These are phyloP conservation scores for Parasarocladium wereldwijsianum DNA, from an alignment of 2,329 filamentous ascomycete genomes.

Conservation along the genomic window DNA sequence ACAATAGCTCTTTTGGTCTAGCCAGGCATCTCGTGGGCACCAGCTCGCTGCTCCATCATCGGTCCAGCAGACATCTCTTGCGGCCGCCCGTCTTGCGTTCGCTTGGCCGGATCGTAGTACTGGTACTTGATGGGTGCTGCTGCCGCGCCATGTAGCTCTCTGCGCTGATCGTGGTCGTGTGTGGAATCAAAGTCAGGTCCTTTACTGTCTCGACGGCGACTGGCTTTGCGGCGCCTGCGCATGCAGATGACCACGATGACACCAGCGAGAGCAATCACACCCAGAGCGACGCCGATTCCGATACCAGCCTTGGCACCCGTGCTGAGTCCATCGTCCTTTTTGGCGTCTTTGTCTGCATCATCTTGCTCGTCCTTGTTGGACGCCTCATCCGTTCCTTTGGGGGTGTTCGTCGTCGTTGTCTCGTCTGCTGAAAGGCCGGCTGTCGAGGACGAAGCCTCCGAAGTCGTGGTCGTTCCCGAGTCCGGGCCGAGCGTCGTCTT, in stretches of 20 bases:
- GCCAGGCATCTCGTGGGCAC: constrained; percentile 3
- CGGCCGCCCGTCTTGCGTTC: too few species aligned
- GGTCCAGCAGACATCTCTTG: constrained; percentile 3
- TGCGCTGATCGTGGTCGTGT: too few species aligned
- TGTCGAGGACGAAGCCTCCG: constrained; percentile 1
- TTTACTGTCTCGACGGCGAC: too few species aligned
- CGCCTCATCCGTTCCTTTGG: not conserved
- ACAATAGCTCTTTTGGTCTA: too few species aligned
- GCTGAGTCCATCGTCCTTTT: constrained; percentile 1
- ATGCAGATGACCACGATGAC: constrained; percentile 1
- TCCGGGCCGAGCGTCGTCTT: constrained; percentile 2
- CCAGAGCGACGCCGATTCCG: constrained; percentile 4
- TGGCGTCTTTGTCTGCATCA: not conserved
- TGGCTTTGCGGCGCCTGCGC: not conserved
- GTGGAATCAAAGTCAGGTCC: too few species aligned
- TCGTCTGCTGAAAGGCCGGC: not conserved
- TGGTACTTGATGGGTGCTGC: too few species aligned
- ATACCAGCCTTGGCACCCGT: constrained; percentile 5
- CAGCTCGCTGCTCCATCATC: constrained; percentile 1
- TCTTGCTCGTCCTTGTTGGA: not conserved
- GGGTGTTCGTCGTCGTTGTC: not conserved
- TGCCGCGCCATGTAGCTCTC: too few species aligned
- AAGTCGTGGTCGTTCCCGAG: not conserved
- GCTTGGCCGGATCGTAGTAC: too few species aligned
- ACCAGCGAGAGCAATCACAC: constrained; percentile 1